Evolutionary conservation across 2,329 filamentous ascomycete genomes (phyloP).

Genomic region (Nemania sp.): DNA sequence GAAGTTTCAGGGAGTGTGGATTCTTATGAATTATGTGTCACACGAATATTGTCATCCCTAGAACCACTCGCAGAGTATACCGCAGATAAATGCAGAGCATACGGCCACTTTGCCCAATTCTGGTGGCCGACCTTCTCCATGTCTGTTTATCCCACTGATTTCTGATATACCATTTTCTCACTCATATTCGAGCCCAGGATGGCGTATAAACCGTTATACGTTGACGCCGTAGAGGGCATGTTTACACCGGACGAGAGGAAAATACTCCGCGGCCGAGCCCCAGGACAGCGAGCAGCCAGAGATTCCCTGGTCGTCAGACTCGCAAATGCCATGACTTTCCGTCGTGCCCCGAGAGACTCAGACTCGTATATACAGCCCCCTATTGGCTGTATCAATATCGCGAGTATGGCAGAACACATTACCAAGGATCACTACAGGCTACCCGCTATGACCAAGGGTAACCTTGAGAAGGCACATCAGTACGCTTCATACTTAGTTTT

Average conservation of each 20-base stretch:
- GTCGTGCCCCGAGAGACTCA: constrained; percentile 8
- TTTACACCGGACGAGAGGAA: constrained; percentile 12
- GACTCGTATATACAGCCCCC: neutral
- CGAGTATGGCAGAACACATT: neutral
- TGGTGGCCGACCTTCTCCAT: too few relatives aligned
- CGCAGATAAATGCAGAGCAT: too few relatives aligned
- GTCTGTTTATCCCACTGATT: too few relatives aligned
- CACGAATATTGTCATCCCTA: too few relatives aligned
- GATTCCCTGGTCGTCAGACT: constrained; percentile 11
- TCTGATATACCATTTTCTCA: too few relatives aligned
- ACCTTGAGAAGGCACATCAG: constrained; percentile 3
- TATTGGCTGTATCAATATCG: constrained; percentile 8
- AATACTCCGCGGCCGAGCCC: constrained; percentile 7
- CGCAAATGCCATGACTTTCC: constrained; percentile 17
- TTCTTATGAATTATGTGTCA: too few relatives aligned
- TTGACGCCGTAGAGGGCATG: constrained; percentile 6
- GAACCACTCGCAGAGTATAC: too few relatives aligned
- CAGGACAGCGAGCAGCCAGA: neutral
- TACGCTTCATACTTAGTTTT: neutral
- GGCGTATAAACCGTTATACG: too few relatives aligned
- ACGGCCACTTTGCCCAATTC: too few relatives aligned
- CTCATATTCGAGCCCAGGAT: too few relatives aligned
- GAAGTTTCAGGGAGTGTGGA: too few relatives aligned
- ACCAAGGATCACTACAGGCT: neutral
- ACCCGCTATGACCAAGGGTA: constrained; percentile 1